Conservation (phyloP, 495 filamentous ascomycete genomes). For the Pyrenopolyporus hunteri region DNA sequence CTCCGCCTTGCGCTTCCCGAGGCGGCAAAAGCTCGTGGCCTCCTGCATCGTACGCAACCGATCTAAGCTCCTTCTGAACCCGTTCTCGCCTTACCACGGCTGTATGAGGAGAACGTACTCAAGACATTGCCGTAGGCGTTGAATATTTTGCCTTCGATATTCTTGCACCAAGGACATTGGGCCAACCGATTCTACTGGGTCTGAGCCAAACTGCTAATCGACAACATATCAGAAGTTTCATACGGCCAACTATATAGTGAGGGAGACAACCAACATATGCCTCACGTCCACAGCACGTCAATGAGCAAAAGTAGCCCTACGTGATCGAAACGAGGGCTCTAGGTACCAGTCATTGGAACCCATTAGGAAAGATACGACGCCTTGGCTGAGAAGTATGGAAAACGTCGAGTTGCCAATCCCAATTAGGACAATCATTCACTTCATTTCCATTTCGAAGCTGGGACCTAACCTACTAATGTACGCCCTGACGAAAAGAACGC, state of each 20-base stretch:
- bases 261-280: too few species aligned
- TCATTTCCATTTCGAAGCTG: background rate
- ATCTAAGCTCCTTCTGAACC: conserved; percentile 5
- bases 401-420: background rate
- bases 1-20: conserved; percentile 9
- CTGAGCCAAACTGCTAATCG: too few species aligned
- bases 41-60: conserved; percentile 12
- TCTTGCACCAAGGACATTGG: too few species aligned
- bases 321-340: background rate
- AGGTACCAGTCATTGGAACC: background rate
- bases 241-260: too few species aligned
- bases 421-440: background rate
- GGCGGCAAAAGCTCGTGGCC: conserved; percentile 36
- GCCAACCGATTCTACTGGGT: too few species aligned
- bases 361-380: background rate
- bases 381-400: conserved; percentile 5
- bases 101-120: background rate
- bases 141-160: too few species aligned
- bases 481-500: background rate
- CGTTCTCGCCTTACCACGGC: background rate
- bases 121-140: background rate
- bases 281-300: too few species aligned
- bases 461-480: background rate
- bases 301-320: background rate
- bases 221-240: too few species aligned